A percentile compares a stretch with the other conserved stretches of the same genome.
phyloP scores from a whole-genome alignment of 768 basidiomycete genomes.

The Epithele typhae region DNA sequence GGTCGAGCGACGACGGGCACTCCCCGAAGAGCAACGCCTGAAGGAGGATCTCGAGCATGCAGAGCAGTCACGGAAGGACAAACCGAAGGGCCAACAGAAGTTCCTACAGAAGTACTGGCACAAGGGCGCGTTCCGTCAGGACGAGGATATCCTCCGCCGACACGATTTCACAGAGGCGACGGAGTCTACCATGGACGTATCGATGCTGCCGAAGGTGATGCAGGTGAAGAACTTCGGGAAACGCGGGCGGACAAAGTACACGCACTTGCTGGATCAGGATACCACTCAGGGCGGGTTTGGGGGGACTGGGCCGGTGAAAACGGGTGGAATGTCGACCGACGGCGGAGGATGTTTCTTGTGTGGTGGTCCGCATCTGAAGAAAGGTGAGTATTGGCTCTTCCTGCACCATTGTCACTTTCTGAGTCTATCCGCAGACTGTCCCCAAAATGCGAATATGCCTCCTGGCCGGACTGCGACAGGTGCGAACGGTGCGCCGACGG shows the following conservation, averaged over 20 bases:
- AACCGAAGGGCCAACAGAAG: slow-evolving; percentile 86
- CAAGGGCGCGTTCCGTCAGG: slow-evolving; percentile 99
- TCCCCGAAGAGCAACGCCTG: slow-evolving; percentile 91
- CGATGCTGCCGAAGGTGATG: slow-evolving; percentile 90
- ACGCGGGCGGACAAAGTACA: slow-evolving; percentile 91
- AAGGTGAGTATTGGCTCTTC: slow-evolving; percentile 47
- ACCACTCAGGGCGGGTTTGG: slow-evolving; percentile 70
- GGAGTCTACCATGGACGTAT: slow-evolving; percentile 82
- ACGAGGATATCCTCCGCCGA: slow-evolving; percentile 77
- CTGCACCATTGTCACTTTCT: background rate
- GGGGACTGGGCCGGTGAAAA: slow-evolving; percentile 47
- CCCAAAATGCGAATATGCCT: slow-evolving; percentile 27
- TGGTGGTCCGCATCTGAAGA: slow-evolving; percentile 91
- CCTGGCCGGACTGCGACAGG: slow-evolving; percentile 27
- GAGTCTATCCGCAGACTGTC: slow-evolving; percentile 26
- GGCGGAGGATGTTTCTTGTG: slow-evolving; percentile 85
- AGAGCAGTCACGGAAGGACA: slow-evolving; percentile 75
- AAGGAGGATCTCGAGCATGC: slow-evolving; percentile 90
- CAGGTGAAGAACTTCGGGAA: slow-evolving; percentile 95
- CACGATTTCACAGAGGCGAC: slow-evolving; percentile 91
- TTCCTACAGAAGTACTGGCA: slow-evolving; percentile 99
- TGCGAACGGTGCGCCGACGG: slow-evolving; percentile 24
- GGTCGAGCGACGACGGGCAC: slow-evolving; percentile 82
- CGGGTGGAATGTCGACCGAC: slow-evolving; percentile 43
- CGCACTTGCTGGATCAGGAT: slow-evolving; percentile 93